A percentile compares a stretch with the other conserved stretches of the same genome.
Conservation (phyloP, 1,139 yeast genomes). For the Spathaspora sp. region DNA sequence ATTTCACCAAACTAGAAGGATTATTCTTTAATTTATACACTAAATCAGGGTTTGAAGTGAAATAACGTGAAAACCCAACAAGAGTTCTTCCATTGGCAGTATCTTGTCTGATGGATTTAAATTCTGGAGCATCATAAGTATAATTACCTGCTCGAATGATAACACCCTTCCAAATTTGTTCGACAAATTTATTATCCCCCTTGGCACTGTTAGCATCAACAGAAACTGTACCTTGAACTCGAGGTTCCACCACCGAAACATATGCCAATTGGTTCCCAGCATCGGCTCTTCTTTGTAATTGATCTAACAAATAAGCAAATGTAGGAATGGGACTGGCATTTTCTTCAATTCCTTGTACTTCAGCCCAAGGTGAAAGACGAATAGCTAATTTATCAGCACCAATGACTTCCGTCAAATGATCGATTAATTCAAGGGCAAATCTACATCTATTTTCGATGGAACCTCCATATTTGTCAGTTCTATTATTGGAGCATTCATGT, state of each 20-base stretch:
- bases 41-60: conserved; percentile 55
- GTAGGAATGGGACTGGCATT: conserved; percentile 34
- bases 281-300: conserved; percentile 39
- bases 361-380: conserved; percentile 62
- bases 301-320: conserved; percentile 33
- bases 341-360: conserved; percentile 40
- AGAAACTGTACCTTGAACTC: conserved; percentile 18
- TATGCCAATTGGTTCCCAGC: conserved; percentile 46
- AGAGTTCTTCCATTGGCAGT: conserved; percentile 38
- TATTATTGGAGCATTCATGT: conserved; percentile 43
- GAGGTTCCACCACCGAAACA: conserved; percentile 53
- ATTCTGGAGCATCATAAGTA: conserved; percentile 25
- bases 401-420: conserved; percentile 47
- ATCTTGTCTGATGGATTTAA: conserved; percentile 20
- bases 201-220: conserved; percentile 11
- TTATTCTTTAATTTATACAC: conserved; percentile 39
- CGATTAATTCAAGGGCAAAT: conserved; percentile 56
- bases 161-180: conserved; percentile 49
- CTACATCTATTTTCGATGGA: conserved; percentile 64
- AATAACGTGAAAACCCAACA: conserved; percentile 47
- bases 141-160: conserved; percentile 50
- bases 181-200: conserved; percentile 34
- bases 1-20: conserved; percentile 37
- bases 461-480: conserved; percentile 57
- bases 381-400: conserved; percentile 56